Evolutionary conservation across 257 asterid genomes (phyloP), one percentile per base, ranked within the genome.

Genomic region (Parsonsia alboflavescens): DNA sequence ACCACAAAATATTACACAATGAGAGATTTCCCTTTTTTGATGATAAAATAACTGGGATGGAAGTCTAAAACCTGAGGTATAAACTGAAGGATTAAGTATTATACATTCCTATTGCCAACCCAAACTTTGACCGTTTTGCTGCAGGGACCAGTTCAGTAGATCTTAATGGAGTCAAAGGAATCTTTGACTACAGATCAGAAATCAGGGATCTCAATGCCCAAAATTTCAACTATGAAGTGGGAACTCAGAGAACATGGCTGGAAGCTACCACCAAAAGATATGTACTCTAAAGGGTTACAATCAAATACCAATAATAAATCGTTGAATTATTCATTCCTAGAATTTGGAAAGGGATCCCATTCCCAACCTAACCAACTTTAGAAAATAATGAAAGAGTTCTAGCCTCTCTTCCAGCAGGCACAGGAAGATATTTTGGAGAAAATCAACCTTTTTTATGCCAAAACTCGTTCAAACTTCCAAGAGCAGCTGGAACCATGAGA

Each of bases 121-220:
- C 15, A 48, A n/a, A 46, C 15, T 73, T 73, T 63, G 76, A 73
- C 76, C 44, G 59, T 73, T 68, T 26, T 73, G 13, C 21, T 7
- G 2, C 16, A 36, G 26, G 12, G 48, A 68, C 58, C 21, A 46
- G 10, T 26, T 22, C 57, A 68, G 56, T 33, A 33, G 39, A 33
- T 49, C 15, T 16, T 15, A 36, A 36, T 16, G 42, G 6, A 16
- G 68, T 44, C 68, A 72, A 72, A 49, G 21, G 46, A 24, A 59
- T 73, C 58, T 58, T 45, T 59, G 57, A 73, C 76, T 58, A 10
- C 58, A 58, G 59, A 36, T 58, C 58, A 57, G 16, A 26, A 44
- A 59, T 59, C 46, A 59, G 17, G 76, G 76, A 22, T 72, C 68
- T n/a, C 56, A 72, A 57, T 72, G 56, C 56, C 56, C 39, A 57